Base-by-base conservation (phyloP, 176 grass and related monocot species). In the Lolium multiflorum region DNA sequence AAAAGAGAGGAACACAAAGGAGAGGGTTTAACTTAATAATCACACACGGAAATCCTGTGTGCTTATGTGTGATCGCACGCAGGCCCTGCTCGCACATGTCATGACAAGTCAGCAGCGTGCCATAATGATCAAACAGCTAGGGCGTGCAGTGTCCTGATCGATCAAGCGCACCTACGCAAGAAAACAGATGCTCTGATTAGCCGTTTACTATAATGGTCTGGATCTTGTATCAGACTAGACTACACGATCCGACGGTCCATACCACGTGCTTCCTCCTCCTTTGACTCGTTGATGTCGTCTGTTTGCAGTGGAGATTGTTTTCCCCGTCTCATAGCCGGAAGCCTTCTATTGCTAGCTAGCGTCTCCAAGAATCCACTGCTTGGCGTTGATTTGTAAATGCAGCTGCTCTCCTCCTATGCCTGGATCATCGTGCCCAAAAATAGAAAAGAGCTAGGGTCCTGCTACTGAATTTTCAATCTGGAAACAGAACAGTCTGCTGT, bases 281-380 rank as follows among this genome's bases (percentile, higher is more conserved):
- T 37, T 59, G 51, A 66, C 63, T 38, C 59, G 78, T 66, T 67
- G 78, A 80, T 63, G 59, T 63, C 46, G 56, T 71, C 18, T 69
- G 66, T 15, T 47, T 64, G 74, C 82, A 38, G 77, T 11, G 43
- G 6, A 25, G 77, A 57, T 39, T 35, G 37, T 85, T 85, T 81
- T 66, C 65, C 15, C 73, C 16, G 52, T 44, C 82, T 63, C 56
- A 57, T 85, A 78, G 82, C 76, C 56, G 66, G 47, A 74, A 7
- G n/a, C 76, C 22, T 63, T 74, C 31, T 35, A 35, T n/a, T n/a
- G 38, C 38, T 41, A 41, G 73, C 62, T 68, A 48, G 17, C 80
- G 79, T 62, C 64, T 79, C 14, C 87, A n/a, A 83, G 87, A 71
- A 71, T 89, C 84, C 68, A 74, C 22, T 26, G 60, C 24, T 56